Conservation (phyloP, 208 protist species). For the Trypanosoma lewisi region DNA sequence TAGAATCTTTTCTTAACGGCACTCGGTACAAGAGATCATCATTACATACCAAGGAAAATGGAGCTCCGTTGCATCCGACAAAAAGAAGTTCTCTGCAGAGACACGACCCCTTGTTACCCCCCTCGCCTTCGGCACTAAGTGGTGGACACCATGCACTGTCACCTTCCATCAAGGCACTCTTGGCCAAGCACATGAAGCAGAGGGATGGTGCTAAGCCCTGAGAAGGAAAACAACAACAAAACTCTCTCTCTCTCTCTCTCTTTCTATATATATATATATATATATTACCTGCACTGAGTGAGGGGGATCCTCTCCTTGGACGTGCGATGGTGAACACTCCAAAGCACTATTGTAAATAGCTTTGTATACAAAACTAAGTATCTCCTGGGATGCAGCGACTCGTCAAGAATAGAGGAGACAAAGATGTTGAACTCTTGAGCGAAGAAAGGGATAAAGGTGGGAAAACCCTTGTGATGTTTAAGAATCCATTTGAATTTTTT, state of each 20-base stretch:
- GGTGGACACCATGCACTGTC: slow-evolving; percentile 28
- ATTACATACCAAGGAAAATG: slow-evolving; percentile 2
- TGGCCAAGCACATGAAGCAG: slow-evolving; percentile 50
- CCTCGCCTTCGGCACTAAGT: not conserved
- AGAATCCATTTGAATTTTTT: too few species aligned
- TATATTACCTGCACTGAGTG: not conserved
- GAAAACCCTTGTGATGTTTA: too few species aligned
- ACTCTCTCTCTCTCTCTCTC: too few species aligned
- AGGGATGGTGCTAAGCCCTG: not conserved
- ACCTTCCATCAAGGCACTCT: slow-evolving; percentile 62
- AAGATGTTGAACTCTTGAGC: too few species aligned
- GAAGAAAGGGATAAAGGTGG: too few species aligned
- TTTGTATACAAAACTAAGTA: not conserved
- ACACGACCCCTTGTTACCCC: not conserved
- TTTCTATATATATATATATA: not conserved
- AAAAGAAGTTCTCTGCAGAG: slow-evolving; percentile 14
- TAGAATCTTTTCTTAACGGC: slow-evolving; percentile 57
- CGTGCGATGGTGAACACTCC: not conserved
- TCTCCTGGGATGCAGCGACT: too few species aligned
- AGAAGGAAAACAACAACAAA: not conserved
- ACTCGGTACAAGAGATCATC: slow-evolving; percentile 56
- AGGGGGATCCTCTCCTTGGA: not conserved
- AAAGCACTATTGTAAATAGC: not conserved
- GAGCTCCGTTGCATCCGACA: slow-evolving; percentile 1
- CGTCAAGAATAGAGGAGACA: too few species aligned